Percentiles rank a stretch among this genome's conserved stretches.
Evolutionary conservation across 305 asterid genomes (phyloP).

Genomic region (Fraxinus velutina): DNA sequence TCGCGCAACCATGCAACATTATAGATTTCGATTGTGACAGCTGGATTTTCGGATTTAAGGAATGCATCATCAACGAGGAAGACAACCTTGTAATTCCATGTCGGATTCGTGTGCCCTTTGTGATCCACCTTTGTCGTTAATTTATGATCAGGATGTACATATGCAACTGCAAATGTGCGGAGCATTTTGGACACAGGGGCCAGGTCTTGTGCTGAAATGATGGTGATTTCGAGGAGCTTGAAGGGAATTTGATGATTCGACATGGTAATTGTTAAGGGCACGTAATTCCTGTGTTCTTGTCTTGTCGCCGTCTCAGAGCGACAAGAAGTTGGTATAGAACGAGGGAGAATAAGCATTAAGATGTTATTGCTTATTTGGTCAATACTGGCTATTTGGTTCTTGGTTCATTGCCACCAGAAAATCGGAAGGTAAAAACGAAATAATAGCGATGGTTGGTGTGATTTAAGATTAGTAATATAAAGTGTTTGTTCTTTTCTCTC

Average conservation of each 20-base stretch:
- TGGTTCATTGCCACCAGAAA: slow-evolving; percentile 19
- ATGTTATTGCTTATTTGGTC: neutral
- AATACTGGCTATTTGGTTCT: slow-evolving; percentile 1
- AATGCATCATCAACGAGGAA: slow-evolving; percentile 45
- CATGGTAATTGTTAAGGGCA: slow-evolving; percentile 29
- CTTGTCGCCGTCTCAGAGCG: slow-evolving; percentile 13
- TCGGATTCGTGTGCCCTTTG: slow-evolving; percentile 53
- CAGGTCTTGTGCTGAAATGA: slow-evolving; percentile 62
- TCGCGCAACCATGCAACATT: slow-evolving; percentile 57
- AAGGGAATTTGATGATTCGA: slow-evolving; percentile 22
- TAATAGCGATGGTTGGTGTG: neutral
- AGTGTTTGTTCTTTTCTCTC: neutral
- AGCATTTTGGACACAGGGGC: slow-evolving; percentile 55
- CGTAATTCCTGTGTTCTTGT: neutral
- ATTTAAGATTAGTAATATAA: neutral
- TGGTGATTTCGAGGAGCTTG: slow-evolving; percentile 46
- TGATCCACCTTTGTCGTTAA: slow-evolving; percentile 53
- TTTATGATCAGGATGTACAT: slow-evolving; percentile 46
- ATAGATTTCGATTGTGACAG: slow-evolving; percentile 48
- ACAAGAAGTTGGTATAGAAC: slow-evolving; percentile 20
- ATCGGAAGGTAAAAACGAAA: slow-evolving; percentile 13
- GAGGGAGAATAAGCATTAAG: slow-evolving; percentile 24
- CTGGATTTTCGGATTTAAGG: slow-evolving; percentile 31
- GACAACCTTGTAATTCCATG: slow-evolving; percentile 53
- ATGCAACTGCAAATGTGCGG: slow-evolving; percentile 58